Evolutionary conservation across 2,329 filamentous ascomycete genomes (phyloP), one percentile per base, ranked within the genome.

Genomic region (Ustulina deusta): DNA sequence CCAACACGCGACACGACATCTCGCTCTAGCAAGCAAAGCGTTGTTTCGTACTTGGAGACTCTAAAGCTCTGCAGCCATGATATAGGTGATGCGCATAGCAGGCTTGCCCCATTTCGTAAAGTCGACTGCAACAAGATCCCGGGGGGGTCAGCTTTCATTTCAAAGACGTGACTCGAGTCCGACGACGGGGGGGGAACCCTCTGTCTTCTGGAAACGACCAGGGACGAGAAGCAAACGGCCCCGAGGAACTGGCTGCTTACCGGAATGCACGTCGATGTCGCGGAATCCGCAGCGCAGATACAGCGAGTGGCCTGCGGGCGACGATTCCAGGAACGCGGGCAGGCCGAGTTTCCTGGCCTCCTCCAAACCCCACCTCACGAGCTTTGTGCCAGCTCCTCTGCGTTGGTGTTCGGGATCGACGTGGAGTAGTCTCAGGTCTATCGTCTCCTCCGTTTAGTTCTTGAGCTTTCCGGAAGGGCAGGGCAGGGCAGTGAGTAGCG

Each of bases 321-420:
- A 79, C 7, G 82, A 77, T 72, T 82, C 78, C 2, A 84, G 74
- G 56, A 79, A 83, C 0, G 74, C 77, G 2, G 76, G 73, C 11
- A 82, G 61, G 6, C 77, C 75, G 25, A 77, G 74, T 25, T 70
- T 73, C 62, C 78, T 77, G 2, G 80, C 78, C 29, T 81, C 72
- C 40, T 81, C 79, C 13, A 81, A 71, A 0, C 78, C 79, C 76
- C 77, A 80, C 63, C 75, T 73, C n/a, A 82, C 70, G 38, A 83
- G 73, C 73, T 81, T 75, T 6, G 74, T 73, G 2, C 77, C 81
- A 1, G 81, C 81, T 1, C 81, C 81, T n/a, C 80, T 79, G 7
- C 78, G 69, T 56, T 81, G 78, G 56, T 82, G 79, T 13, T 80
- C 75, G 0, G 82, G 82, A 61, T 81, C 77, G n/a, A 81, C 81